Conservation (phyloP, 306 rosid species). For the Parietaria judaica region DNA sequence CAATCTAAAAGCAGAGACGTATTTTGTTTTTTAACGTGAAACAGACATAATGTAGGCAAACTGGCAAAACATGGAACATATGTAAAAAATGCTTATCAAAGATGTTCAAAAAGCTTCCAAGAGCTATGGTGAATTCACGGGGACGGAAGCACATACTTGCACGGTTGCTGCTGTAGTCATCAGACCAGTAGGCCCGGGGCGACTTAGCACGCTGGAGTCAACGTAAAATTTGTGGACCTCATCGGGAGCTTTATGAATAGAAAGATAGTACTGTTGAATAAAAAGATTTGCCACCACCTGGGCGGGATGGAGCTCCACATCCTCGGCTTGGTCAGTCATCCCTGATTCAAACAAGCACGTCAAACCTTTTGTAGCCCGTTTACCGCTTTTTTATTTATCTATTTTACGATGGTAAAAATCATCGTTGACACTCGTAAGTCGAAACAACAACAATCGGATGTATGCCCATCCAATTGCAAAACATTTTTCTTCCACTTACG, state of each 20-base stretch:
- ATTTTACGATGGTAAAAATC: no score
- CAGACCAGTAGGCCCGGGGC: conserved; percentile 46
- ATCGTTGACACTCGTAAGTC: no score
- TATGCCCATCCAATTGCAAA: no score
- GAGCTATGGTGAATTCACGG: neutral
- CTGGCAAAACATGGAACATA: neutral
- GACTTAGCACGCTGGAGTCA: conserved; percentile 40
- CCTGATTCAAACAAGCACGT: conserved; percentile 16
- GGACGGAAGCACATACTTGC: conserved; percentile 25
- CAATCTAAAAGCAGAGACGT: neutral
- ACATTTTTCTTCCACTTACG: no score
- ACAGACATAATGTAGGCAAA: neutral
- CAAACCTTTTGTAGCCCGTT: no score
- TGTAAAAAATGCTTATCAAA: neutral
- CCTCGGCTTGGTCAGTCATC: conserved; percentile 43
- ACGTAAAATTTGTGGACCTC: conserved; percentile 41
- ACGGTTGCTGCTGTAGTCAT: conserved; percentile 31
- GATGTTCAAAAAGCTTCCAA: neutral
- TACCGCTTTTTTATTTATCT: no score
- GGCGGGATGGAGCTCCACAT: conserved; percentile 14
- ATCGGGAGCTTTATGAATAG: conserved; percentile 27
- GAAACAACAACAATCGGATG: no score
- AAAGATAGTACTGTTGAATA: conserved; percentile 39
- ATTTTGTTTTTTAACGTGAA: no score
- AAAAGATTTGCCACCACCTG: conserved; percentile 53